These are phyloP conservation scores for Kitagawia praeruptora DNA, from an alignment of 129 eudicot species.

Conservation along the genomic window DNA sequence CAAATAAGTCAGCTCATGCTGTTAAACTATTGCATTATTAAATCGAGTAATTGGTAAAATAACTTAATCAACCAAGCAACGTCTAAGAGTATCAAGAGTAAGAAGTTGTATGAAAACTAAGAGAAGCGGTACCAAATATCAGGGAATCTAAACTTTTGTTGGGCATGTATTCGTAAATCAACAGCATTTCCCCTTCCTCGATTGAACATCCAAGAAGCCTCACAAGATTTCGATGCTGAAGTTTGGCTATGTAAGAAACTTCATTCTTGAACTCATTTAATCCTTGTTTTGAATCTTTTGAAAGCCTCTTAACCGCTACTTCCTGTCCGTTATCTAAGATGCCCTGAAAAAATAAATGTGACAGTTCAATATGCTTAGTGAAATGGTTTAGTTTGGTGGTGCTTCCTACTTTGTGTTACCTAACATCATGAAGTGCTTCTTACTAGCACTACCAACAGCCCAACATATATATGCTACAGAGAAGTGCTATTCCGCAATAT, in stretches of 20 bases:
- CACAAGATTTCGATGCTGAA: conserved; percentile 18
- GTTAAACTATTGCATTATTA: not conserved
- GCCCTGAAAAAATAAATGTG: not conserved
- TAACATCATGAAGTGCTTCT: not conserved
- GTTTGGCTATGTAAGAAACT: conserved; percentile 9
- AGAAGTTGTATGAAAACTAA: not conserved
- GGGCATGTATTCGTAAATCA: conserved; percentile 12
- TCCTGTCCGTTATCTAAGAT: not conserved
- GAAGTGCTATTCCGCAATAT: not conserved
- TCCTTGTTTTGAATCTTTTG: conserved; percentile 3
- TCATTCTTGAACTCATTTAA: conserved; percentile 21
- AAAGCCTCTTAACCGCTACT: conserved; percentile 5
- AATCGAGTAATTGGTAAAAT: not conserved
- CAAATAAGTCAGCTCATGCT: not conserved
- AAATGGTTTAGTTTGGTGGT: not conserved
- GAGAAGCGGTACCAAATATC: not conserved
- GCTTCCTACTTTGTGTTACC: not conserved
- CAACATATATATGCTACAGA: not conserved
- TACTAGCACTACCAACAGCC: not conserved
- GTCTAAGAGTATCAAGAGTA: not conserved
- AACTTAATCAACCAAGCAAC: not conserved
- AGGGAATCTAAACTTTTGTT: conserved; percentile 8
- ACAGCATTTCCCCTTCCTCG: conserved; percentile 8
- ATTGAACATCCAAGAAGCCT: conserved; percentile 12
- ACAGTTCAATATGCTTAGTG: not conserved